Percentiles rank a stretch among this genome's conserved stretches.
Conservation (phyloP, 148 eudicot species). For the Fagopyrum tataricum region DNA sequence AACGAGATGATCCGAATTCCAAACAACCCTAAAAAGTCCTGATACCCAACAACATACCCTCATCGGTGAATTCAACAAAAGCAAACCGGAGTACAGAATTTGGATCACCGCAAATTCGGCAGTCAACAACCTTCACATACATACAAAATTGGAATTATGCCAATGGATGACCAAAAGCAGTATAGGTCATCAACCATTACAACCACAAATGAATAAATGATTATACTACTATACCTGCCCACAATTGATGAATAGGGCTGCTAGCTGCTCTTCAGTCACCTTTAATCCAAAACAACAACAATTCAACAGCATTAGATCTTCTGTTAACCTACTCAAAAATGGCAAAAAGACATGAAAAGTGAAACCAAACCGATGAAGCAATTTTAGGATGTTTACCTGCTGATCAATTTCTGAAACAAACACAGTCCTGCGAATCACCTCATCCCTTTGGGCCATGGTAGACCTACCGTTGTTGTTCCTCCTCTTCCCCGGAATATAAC, state of each 20-base stretch:
- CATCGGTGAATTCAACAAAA: constrained; percentile 82
- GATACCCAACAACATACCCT: constrained; percentile 38
- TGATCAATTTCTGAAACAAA: constrained; percentile 20
- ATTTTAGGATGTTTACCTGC: constrained; percentile 9
- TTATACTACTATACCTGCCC: constrained; percentile 60
- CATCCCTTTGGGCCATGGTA: constrained; percentile 15
- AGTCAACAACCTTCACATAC: constrained; percentile 72
- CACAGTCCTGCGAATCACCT: constrained; percentile 17
- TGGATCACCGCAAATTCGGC: constrained; percentile 94
- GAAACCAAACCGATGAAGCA: not conserved
- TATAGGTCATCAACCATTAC: not conserved
- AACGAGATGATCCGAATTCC: not conserved
- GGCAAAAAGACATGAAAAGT: not conserved
- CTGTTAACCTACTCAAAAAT: constrained; percentile 1
- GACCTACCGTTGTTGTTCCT: constrained; percentile 12
- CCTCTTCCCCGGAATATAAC: constrained; percentile 5
- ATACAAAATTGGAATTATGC: not conserved
- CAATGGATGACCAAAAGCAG: not conserved
- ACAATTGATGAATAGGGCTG: constrained; percentile 74
- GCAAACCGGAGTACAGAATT: constrained; percentile 89
- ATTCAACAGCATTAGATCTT: not conserved
- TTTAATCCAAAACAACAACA: constrained; percentile 16
- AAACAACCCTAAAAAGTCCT: not conserved
- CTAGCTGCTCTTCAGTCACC: constrained; percentile 99
- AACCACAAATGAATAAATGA: not conserved